phyloP scores from a whole-genome alignment of 2,329 filamentous ascomycete species.

The Orbilia ellipsospora region DNA sequence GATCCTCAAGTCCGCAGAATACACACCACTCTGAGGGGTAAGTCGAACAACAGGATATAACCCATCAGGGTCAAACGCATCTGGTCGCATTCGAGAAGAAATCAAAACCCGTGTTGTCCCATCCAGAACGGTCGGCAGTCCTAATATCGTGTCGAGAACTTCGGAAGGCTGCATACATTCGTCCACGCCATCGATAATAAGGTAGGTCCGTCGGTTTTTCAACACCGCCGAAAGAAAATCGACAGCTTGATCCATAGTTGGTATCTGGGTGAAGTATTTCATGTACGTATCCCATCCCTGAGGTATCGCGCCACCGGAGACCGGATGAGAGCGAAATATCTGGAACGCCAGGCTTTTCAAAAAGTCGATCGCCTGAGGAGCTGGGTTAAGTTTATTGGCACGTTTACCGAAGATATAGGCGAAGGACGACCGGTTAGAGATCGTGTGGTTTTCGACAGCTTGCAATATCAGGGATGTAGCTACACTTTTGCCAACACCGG shows the following conservation, averaged over 20 bases:
- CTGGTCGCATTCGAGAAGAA: slow-evolving; percentile 54
- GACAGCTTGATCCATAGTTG: slow-evolving; percentile 42
- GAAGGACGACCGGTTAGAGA: slow-evolving; percentile 17
- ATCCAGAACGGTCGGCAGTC: slow-evolving; percentile 44
- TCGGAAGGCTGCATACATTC: slow-evolving; percentile 52
- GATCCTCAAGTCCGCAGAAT: slow-evolving; percentile 52
- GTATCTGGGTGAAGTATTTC: slow-evolving; percentile 33
- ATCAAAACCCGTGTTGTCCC: slow-evolving; percentile 45
- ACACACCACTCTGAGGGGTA: slow-evolving; percentile 35
- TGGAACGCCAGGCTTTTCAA: slow-evolving; percentile 52
- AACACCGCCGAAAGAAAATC: slow-evolving; percentile 49
- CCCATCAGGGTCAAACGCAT: slow-evolving; percentile 50
- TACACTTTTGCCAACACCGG: slow-evolving; percentile 50
- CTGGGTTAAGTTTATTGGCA: slow-evolving; percentile 53
- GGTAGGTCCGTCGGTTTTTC: slow-evolving; percentile 42
- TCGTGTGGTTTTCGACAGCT: slow-evolving; percentile 45
- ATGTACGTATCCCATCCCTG: slow-evolving; percentile 42
- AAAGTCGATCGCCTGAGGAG: slow-evolving; percentile 49
- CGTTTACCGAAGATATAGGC: slow-evolving; percentile 54
- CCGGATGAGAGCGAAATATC: slow-evolving; percentile 33
- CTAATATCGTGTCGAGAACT: slow-evolving; percentile 46
- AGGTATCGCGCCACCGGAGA: slow-evolving; percentile 10
- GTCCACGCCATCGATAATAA: slow-evolving; percentile 52
- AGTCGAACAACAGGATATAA: slow-evolving; percentile 49
- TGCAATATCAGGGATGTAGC: slow-evolving; percentile 50